These are phyloP conservation scores for Cordyceps tenuipes DNA, from an alignment of 2,329 filamentous ascomycete species.

Conservation along the genomic window DNA sequence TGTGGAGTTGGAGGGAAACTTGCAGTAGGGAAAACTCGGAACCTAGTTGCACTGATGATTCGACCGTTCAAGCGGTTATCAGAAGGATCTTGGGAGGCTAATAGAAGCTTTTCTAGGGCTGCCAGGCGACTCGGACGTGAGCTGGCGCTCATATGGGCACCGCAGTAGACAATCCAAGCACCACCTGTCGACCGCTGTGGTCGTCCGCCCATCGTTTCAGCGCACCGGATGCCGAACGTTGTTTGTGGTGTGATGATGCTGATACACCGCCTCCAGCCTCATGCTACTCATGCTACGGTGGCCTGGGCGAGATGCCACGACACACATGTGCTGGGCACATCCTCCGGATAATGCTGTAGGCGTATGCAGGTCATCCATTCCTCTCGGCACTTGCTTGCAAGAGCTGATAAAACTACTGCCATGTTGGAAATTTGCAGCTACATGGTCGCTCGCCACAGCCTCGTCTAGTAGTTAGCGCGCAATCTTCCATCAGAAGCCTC, in stretches of 20 bases:
- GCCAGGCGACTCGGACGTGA: background rate
- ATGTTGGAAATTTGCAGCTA: background rate
- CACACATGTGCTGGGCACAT: background rate
- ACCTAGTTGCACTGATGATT: background rate
- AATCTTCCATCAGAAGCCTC: background rate
- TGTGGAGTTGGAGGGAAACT: background rate
- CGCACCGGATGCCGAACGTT: background rate
- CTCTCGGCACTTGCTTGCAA: background rate
- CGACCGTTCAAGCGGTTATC: background rate
- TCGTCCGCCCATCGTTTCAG: background rate
- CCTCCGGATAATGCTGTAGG: background rate
- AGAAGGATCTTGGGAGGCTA: background rate
- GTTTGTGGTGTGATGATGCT: background rate
- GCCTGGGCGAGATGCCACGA: background rate
- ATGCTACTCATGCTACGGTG: background rate
- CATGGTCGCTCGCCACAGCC: background rate
- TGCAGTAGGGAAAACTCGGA: constrained; percentile 7
- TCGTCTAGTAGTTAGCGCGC: background rate
- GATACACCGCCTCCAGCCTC: background rate
- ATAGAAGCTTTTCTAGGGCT: background rate
- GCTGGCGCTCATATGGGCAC: constrained; percentile 2
- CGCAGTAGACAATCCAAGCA: background rate
- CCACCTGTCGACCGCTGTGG: background rate
- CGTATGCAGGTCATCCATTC: background rate
- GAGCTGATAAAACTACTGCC: background rate